Conservation (phyloP, 441 rosid genomes). For the Arabidopsis hybrid region DNA sequence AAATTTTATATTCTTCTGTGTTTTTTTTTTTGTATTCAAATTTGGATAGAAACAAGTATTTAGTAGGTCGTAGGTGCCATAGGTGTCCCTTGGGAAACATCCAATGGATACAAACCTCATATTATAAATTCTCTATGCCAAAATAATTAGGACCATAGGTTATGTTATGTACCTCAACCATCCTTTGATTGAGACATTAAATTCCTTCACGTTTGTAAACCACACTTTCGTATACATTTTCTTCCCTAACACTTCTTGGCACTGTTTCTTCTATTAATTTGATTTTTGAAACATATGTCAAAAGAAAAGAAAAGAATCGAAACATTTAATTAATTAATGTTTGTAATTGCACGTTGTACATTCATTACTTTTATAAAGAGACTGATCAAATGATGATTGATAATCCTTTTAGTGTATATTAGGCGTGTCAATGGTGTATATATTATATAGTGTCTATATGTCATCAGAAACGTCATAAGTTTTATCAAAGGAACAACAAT, state of each 20-base stretch:
- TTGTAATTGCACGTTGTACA: no score
- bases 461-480: neutral
- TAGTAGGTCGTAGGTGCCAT: constrained; percentile 1
- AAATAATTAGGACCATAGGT: constrained; percentile 41
- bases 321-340: no score
- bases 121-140: constrained; percentile 36
- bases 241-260: neutral
- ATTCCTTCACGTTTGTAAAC: constrained; percentile 20
- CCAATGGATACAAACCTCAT: constrained; percentile 29
- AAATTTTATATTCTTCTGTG: neutral
- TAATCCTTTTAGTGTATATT: neutral
- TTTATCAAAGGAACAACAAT: neutral
- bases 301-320: no score
- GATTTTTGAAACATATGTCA: no score
- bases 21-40: neutral
- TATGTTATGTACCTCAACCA: constrained; percentile 27
- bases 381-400: constrained; percentile 1
- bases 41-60: constrained; percentile 26
- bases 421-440: neutral
- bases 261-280: constrained; percentile 8
- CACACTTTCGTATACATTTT: constrained; percentile 30
- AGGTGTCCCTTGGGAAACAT: constrained; percentile 39
- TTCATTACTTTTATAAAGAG: no score
- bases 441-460: neutral
- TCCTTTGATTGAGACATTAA: constrained; percentile 33